A percentile compares a stretch with the other conserved stretches of the same genome.
Conservation (phyloP, 2,329 filamentous ascomycete genomes). For the Fusarium redolens region DNA sequence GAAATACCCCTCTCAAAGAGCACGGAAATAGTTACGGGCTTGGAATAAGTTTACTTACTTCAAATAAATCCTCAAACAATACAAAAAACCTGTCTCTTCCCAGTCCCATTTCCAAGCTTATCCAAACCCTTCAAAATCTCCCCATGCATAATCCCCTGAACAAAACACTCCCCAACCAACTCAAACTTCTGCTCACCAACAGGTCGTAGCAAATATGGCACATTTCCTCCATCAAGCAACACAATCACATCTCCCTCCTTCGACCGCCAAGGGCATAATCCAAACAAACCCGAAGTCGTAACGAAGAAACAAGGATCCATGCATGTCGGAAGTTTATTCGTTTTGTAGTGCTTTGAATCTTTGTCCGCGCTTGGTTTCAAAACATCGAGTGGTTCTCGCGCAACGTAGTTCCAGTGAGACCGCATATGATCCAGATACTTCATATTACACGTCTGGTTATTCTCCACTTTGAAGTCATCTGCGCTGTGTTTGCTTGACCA, state of each 20-base stretch:
- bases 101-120: background rate
- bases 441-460: background rate
- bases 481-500: background rate
- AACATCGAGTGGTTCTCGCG: background rate
- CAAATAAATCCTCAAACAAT: background rate
- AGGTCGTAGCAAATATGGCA: constrained; percentile 20
- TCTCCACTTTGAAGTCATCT: background rate
- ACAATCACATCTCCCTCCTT: constrained; percentile 23
- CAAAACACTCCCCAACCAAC: constrained; percentile 29
- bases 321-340: constrained; percentile 6
- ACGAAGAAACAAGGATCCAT: constrained; percentile 26
- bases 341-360: background rate
- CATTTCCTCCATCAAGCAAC: constrained; percentile 21
- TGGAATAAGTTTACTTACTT: no score
- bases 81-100: background rate
- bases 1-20: no score
- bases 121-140: constrained; percentile 4
- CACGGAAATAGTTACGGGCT: no score
- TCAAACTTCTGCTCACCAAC: background rate
- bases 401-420: constrained; percentile 14
- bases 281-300: background rate
- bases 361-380: background rate
- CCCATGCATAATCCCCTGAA: constrained; percentile 28
- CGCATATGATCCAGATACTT: constrained; percentile 28
- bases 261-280: constrained; percentile 29